Base-by-base conservation (phyloP, 176 grass and related monocot genomes). In the Aegilops tauschii region DNA sequence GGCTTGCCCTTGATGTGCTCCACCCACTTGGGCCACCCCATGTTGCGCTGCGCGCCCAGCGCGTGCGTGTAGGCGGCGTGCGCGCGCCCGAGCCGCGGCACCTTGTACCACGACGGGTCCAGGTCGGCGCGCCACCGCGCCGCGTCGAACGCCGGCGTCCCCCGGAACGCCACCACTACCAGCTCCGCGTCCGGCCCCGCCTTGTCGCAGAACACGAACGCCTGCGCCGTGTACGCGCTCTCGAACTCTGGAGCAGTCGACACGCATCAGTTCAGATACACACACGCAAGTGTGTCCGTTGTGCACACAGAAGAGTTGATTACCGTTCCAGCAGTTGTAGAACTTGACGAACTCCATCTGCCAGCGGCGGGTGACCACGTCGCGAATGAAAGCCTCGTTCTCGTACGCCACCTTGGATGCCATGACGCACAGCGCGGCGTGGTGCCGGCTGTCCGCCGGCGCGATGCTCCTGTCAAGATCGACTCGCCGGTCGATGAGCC, bases 311-410 rank as follows among this genome's bases (percentile, higher is more conserved):
- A 11, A 50, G 28, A 27, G 25, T 31, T 75, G 9, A 9, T 81
- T 84, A 91, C 92, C 89, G 58, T 94, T 94, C 92, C 92, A 94
- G 81, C 86, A 91, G 82, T 91, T 44, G 86, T 82, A 91, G 75
- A 91, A 89, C 12, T 85, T 66, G 31, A 94, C 70, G 62, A 89
- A 89, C 77, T 94, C 92, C 92, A 91, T 91, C 64, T 93, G 47
- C 92, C 92, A 94, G 28, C 73, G 84, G 35, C 54, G 25, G 1
- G 52, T 63, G 49, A 94, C 77, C 5, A 89, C 90, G 84, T 45
- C 58, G 34, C 67, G 76, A 65, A 94, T 82, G 77, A 75, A 85
- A 16, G 89, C 72, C 85, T 91, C 89, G 78, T 85, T 94, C 84
- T 94, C 92, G 80, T 94, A 94, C 3, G 92, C 89, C 32, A 94